These are phyloP conservation scores for Sphenostylis stenocarpa DNA, from an alignment of 306 rosid genomes.

Conservation along the genomic window DNA sequence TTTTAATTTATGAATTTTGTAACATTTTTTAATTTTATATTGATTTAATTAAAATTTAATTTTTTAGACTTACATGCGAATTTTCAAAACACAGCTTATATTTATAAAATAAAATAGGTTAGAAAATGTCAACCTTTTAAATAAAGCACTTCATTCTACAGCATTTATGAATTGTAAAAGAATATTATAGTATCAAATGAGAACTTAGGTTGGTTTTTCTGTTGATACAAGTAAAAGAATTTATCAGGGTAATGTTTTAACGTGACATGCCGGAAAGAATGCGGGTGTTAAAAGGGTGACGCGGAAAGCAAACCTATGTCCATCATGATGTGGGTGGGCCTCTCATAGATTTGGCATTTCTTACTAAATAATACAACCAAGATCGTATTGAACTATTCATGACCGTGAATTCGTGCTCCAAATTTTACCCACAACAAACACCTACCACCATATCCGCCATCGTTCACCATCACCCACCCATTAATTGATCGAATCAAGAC, in stretches of 20 bases:
- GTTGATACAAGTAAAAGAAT: not conserved
- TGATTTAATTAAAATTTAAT: no score
- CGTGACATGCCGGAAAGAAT: not conserved
- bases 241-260: not conserved
- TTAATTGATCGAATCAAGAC: not conserved
- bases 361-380: not conserved
- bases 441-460: not conserved
- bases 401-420: constrained; percentile 14
- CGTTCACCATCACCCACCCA: constrained; percentile 21
- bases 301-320: not conserved
- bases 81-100: no score
- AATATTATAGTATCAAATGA: no score
- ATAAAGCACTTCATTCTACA: no score
- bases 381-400: not conserved
- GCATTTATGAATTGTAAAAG: no score
- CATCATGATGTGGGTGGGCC: constrained; percentile 16
- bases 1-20: no score
- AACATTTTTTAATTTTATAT: no score
- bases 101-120: no score
- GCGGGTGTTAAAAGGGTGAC: constrained; percentile 3
- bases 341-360: not conserved
- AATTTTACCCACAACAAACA: not conserved
- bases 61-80: no score
- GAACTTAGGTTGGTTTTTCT: no score
- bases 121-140: no score